Base-by-base conservation (phyloP, 352 stramenopile species). In the Phytophthora nicotianae region DNA sequence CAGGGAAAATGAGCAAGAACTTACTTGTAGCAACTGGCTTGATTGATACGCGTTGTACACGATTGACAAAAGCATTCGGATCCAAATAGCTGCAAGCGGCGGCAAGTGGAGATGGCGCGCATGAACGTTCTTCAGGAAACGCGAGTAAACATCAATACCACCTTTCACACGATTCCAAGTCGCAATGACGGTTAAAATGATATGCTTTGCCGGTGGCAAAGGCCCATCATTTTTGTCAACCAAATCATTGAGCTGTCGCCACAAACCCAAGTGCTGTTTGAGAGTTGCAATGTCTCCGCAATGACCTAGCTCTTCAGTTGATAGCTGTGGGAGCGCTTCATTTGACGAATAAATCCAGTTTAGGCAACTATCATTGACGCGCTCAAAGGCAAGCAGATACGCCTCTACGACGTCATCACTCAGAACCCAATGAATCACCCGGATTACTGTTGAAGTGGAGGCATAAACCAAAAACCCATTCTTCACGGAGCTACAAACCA, bases 21-120 rank as follows among this genome's bases (percentile, higher is more conserved):
- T 27, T 50, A 50, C 50, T 41, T 58, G 38, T 4, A 58, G n/a
- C 11, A 58, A 11, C 7, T 27, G 17, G 5, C 2, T 32, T 2
- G 50, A 42, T 37, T 58, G 50, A 19, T 58, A 42, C 16, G 50
- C 50, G 19, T 58, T 58, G 50, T 49, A 58, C n/a, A 58, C 23
- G 3, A 58, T 5, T n/a, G 50, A 20, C 37, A 58, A 40, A 14
- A 48, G 8, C 14, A 49, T 35, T 13, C 50, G 50, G 19, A 58
- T 23, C 37, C 35, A 48, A 27, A 58, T 40, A 5, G 37, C 23
- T 42, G 33, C 50, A 5, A 29, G 19, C 3, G 50, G 50, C 2
- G 50, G 16, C 23, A 58, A 40, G 4, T 26, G 23, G 3, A 49
- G 26, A 40, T 58, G 50, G 17, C 33, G 42, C 4, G 37, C 24